Evolutionary conservation across 306 rosid species (phyloP).

Genomic region (Vicia sativa): DNA sequence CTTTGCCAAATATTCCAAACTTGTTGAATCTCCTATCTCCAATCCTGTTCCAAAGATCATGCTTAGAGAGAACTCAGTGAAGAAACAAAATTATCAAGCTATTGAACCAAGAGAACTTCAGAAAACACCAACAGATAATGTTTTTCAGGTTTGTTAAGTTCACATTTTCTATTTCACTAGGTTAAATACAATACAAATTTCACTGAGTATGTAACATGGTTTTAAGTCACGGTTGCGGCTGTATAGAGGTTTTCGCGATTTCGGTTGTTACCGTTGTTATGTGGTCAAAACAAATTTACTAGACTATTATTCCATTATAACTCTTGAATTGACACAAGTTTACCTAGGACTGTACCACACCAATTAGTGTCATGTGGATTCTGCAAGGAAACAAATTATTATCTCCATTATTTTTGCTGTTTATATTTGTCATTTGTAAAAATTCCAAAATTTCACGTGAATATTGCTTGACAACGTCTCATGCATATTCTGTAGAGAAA

Average conservation of each 20-base stretch:
- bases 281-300: slow-evolving; percentile 23
- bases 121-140: slow-evolving; percentile 46
- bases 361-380: slow-evolving; percentile 37
- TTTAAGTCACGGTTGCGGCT: too few species aligned
- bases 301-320: slow-evolving; percentile 10
- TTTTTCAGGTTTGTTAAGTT: slow-evolving; percentile 60
- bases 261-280: too few species aligned
- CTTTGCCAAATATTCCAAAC: slow-evolving; percentile 61
- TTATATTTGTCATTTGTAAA: slow-evolving; percentile 38
- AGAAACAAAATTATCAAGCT: slow-evolving; percentile 19
- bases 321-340: not conserved
- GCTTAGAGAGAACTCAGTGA: slow-evolving; percentile 14
- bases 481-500: slow-evolving; percentile 43
- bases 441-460: slow-evolving; percentile 53
- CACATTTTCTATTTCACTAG: slow-evolving; percentile 1
- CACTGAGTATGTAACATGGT: too few species aligned
- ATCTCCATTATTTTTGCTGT: slow-evolving; percentile 31
- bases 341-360: slow-evolving; percentile 32
- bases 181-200: slow-evolving; percentile 1
- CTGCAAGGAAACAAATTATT: slow-evolving; percentile 39
- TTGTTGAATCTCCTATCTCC: slow-evolving; percentile 50
- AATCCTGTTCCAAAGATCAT: slow-evolving; percentile 34
- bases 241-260: too few species aligned
- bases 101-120: slow-evolving; percentile 45
- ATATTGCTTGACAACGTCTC: slow-evolving; percentile 36